phyloP scores from a whole-genome alignment of 192 early-diverging fungal species.

The Lobosporangium transversale region DNA sequence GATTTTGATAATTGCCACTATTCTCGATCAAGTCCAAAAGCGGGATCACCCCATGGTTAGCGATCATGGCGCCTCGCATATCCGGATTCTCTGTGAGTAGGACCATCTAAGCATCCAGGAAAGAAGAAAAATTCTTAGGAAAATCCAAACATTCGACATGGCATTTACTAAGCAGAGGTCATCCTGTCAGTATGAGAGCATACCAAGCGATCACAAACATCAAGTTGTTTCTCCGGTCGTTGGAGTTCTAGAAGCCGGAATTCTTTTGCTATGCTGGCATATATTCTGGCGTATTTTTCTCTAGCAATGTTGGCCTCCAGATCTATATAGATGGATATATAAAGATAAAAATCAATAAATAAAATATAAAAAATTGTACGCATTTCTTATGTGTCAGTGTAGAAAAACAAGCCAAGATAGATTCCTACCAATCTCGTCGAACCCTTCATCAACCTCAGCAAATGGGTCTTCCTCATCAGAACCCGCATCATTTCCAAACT shows the following conservation, averaged over 20 bases:
- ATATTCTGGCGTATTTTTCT: constrained; percentile 54
- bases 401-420: too few relatives aligned
- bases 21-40: constrained; percentile 59
- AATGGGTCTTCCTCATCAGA: constrained; percentile 64
- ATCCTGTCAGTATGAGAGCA: background rate
- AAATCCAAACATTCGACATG: background rate
- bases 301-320: constrained; percentile 58
- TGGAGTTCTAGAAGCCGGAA: constrained; percentile 42
- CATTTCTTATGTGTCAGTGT: too few relatives aligned
- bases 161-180: background rate
- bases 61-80: constrained; percentile 55
- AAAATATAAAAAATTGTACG: background rate
- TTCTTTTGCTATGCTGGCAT: constrained; percentile 38
- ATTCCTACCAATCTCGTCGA: constrained; percentile 59
- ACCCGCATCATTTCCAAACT: constrained; percentile 54
- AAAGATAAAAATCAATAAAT: background rate
- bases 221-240: constrained; percentile 24
- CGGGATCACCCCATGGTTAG: constrained; percentile 58
- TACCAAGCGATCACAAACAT: constrained; percentile 47
- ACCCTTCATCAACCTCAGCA: constrained; percentile 58
- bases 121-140: background rate
- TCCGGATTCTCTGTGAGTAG: constrained; percentile 54
- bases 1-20: constrained; percentile 28
- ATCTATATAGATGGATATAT: constrained; percentile 23
- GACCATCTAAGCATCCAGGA: constrained; percentile 13